These are phyloP conservation scores for Tricholoma bakamatsutake DNA, from an alignment of 768 basidiomycete species.

Conservation along the genomic window DNA sequence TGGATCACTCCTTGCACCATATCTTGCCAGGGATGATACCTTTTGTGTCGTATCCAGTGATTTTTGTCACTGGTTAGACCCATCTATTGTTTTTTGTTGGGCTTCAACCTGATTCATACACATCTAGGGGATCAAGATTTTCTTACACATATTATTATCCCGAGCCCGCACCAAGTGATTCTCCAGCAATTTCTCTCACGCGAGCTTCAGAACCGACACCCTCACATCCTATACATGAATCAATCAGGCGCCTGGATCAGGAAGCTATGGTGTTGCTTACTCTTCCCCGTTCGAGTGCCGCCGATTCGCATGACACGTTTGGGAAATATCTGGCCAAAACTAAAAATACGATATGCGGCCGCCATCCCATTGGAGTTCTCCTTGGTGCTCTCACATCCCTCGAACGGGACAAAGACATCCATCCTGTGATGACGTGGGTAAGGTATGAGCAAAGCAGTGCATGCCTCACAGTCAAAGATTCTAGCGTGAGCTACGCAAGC, in stretches of 20 bases:
- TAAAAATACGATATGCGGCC: slow-evolving; percentile 94
- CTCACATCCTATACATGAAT: slow-evolving; percentile 69
- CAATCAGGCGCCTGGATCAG: slow-evolving; percentile 80
- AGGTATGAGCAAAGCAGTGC: slow-evolving; percentile 90
- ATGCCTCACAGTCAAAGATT: slow-evolving; percentile 62
- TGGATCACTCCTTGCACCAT: slow-evolving; percentile 73
- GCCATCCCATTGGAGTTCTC: slow-evolving; percentile 92
- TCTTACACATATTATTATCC: slow-evolving; percentile 87
- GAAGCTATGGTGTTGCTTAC: slow-evolving; percentile 77
- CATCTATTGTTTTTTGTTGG: not conserved
- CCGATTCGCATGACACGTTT: slow-evolving; percentile 55
- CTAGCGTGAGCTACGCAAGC: slow-evolving; percentile 96
- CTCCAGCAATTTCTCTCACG: slow-evolving; percentile 45
- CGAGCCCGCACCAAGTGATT: slow-evolving; percentile 41
- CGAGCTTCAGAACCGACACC: slow-evolving; percentile 33
- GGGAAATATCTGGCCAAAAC: slow-evolving; percentile 63
- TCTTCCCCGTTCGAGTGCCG: slow-evolving; percentile 45
- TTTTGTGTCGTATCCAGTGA: slow-evolving; percentile 91
- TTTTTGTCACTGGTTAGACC: slow-evolving; percentile 91
- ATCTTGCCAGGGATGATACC: slow-evolving; percentile 71
- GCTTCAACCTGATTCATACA: not conserved
- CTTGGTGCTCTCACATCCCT: slow-evolving; percentile 68
- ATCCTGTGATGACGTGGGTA: slow-evolving; percentile 67
- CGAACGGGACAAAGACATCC: slow-evolving; percentile 32
- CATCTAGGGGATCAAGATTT: slow-evolving; percentile 73